Conservation (phyloP, 2,329 filamentous ascomycete species). For the Boeremia exigua region DNA sequence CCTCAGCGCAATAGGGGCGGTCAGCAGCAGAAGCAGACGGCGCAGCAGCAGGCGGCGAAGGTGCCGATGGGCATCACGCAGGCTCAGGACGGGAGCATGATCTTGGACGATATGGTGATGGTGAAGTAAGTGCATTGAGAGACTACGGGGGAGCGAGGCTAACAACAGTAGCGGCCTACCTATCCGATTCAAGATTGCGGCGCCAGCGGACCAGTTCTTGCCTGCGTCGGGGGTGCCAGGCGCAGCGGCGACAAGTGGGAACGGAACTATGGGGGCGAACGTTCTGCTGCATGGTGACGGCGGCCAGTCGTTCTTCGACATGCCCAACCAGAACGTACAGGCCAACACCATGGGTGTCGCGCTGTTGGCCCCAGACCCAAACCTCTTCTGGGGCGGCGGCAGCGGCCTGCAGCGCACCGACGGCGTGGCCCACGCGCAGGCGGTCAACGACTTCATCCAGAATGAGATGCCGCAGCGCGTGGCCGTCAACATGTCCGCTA, state of each 20-base stretch:
- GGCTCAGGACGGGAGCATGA: constrained; percentile 62
- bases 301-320: constrained; percentile 65
- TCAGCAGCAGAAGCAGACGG: constrained; percentile 29
- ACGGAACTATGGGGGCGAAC: constrained; percentile 55
- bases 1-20: constrained; percentile 34
- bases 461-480: constrained; percentile 59
- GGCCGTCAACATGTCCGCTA: constrained; percentile 59
- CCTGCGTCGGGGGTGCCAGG: constrained; percentile 58
- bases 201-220: constrained; percentile 61
- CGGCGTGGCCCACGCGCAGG: constrained; percentile 61
- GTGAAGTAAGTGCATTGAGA: constrained; percentile 38
- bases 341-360: constrained; percentile 60
- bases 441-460: constrained; percentile 60
- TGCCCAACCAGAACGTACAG: constrained; percentile 62
- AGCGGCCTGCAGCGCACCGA: constrained; percentile 60
- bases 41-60: constrained; percentile 43
- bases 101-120: constrained; percentile 61
- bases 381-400: constrained; percentile 65
- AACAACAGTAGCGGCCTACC: constrained; percentile 54
- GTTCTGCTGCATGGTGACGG: constrained; percentile 67
- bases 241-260: constrained; percentile 45
- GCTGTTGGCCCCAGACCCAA: constrained; percentile 60
- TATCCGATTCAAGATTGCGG: constrained; percentile 64
- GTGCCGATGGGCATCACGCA: constrained; percentile 45
- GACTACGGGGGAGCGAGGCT: neutral